Evolutionary conservation across 768 basidiomycete species (phyloP).

Genomic region (Lyophyllum decastes): DNA sequence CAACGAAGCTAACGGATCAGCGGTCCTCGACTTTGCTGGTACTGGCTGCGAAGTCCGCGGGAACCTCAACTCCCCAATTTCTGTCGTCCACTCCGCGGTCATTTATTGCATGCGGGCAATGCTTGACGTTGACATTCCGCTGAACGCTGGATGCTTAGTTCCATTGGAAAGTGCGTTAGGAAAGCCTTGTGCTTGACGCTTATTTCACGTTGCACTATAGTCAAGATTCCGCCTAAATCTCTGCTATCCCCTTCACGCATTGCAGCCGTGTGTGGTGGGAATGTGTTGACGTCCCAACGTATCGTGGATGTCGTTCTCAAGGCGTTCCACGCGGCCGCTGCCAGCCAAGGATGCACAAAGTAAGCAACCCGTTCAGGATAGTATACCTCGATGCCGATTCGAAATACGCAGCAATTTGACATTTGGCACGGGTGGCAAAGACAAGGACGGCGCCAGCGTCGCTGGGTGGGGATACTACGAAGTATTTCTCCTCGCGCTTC

Average conservation of each 20-base stretch:
- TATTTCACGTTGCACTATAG: slow-evolving; percentile 32
- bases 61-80: slow-evolving; percentile 83
- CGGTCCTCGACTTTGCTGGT: slow-evolving; percentile 82
- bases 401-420: slow-evolving; percentile 68
- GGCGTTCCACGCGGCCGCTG: slow-evolving; percentile 89
- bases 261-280: slow-evolving; percentile 91
- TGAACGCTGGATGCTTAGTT: slow-evolving; percentile 92
- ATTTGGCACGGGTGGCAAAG: slow-evolving; percentile 88
- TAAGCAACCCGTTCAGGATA: slow-evolving; percentile 34
- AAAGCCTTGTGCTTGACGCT: neutral
- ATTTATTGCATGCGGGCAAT: slow-evolving; percentile 90
- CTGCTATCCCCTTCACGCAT: slow-evolving; percentile 81
- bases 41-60: slow-evolving; percentile 84
- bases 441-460: slow-evolving; percentile 69
- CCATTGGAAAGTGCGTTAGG: slow-evolving; percentile 68
- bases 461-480: slow-evolving; percentile 93
- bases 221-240: slow-evolving; percentile 79
- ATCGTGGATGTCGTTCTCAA: slow-evolving; percentile 93
- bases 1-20: slow-evolving; percentile 69
- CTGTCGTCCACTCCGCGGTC: slow-evolving; percentile 84
- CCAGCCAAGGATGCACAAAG: slow-evolving; percentile 95
- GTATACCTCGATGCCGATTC: slow-evolving; percentile 8
- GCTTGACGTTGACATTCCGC: slow-evolving; percentile 84
- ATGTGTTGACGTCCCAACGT: slow-evolving; percentile 89
- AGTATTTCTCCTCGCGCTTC: slow-evolving; percentile 36